Percentiles rank a stretch among this genome's conserved stretches.
phyloP scores from a whole-genome alignment of 2,329 filamentous ascomycete genomes.

The Exophiala oligosperma region DNA sequence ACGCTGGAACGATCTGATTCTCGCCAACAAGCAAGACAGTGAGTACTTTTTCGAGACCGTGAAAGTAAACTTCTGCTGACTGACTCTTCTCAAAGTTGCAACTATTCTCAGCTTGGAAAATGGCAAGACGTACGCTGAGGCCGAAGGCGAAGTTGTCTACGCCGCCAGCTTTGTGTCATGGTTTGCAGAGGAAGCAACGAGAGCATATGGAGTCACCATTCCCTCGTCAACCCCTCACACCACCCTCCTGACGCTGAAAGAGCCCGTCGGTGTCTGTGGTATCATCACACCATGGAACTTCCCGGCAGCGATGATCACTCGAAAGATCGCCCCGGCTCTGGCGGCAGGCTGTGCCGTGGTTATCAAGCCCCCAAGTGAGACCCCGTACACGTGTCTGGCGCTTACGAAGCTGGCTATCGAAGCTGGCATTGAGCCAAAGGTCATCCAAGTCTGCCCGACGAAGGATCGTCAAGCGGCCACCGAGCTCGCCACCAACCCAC shows the following conservation, averaged over 20 bases:
- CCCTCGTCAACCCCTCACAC: slow-evolving; percentile 66
- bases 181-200: slow-evolving; percentile 52
- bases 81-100: slow-evolving; percentile 36
- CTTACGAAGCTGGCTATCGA: slow-evolving; percentile 33
- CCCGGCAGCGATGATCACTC: slow-evolving; percentile 67
- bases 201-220: slow-evolving; percentile 53
- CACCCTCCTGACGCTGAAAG: slow-evolving; percentile 73
- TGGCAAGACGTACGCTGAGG: slow-evolving; percentile 55
- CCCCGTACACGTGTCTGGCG: slow-evolving; percentile 34
- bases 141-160: slow-evolving; percentile 49
- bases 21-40: slow-evolving; percentile 54
- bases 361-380: slow-evolving; percentile 37
- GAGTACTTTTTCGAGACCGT: neutral
- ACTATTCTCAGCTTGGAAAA: slow-evolving; percentile 55
- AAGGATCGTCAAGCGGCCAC: slow-evolving; percentile 1
- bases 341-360: slow-evolving; percentile 40
- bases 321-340: slow-evolving; percentile 36
- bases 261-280: slow-evolving; percentile 80
- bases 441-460: slow-evolving; percentile 44
- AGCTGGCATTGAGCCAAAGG: slow-evolving; percentile 35
- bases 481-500: slow-evolving; percentile 3
- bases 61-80: neutral
- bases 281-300: slow-evolving; percentile 91
- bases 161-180: slow-evolving; percentile 50
- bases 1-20: slow-evolving; percentile 57